These are phyloP conservation scores for Saitozyma podzolica DNA, from an alignment of 768 basidiomycete species.

Conservation along the genomic window DNA sequence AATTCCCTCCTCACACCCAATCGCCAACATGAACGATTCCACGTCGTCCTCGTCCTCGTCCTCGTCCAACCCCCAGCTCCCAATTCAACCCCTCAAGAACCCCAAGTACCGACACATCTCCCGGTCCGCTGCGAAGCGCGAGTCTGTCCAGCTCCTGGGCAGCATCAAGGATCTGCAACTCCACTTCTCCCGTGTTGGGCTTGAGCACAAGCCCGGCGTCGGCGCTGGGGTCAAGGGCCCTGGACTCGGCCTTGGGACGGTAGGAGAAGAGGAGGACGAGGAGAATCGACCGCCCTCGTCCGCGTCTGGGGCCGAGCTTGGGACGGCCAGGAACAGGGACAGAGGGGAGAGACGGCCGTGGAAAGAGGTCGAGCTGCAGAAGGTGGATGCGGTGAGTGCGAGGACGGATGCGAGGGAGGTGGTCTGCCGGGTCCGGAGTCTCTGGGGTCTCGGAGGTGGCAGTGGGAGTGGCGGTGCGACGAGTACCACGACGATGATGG, in stretches of 20 bases:
- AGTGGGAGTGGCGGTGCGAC: no score
- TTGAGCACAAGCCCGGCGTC: slow-evolving; percentile 34
- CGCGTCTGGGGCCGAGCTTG: slow-evolving; percentile 8
- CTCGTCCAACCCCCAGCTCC: no score
- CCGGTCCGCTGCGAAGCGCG: slow-evolving; percentile 75
- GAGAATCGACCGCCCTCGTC: neutral
- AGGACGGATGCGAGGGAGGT: slow-evolving; percentile 27
- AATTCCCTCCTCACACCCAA: no score
- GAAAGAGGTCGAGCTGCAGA: slow-evolving; percentile 40
- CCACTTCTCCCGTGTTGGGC: slow-evolving; percentile 62
- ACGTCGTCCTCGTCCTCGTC: no score
- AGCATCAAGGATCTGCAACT: slow-evolving; percentile 95
- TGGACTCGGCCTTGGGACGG: slow-evolving; percentile 58
- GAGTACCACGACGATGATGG: neutral
- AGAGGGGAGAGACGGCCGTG: slow-evolving; percentile 27
- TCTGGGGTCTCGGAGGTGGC: slow-evolving; percentile 24
- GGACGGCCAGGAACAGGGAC: slow-evolving; percentile 5
- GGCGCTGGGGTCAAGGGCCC: slow-evolving; percentile 33
- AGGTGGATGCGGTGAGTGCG: slow-evolving; percentile 29
- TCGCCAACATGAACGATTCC: no score
- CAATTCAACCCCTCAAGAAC: slow-evolving; percentile 22
- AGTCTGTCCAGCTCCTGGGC: slow-evolving; percentile 90
- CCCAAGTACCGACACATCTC: slow-evolving; percentile 44
- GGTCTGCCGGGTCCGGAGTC: slow-evolving; percentile 14
- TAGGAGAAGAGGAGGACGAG: slow-evolving; percentile 58